Conservation (phyloP, 176 grass and related monocot genomes). For the Aegilops sharonensis region DNA sequence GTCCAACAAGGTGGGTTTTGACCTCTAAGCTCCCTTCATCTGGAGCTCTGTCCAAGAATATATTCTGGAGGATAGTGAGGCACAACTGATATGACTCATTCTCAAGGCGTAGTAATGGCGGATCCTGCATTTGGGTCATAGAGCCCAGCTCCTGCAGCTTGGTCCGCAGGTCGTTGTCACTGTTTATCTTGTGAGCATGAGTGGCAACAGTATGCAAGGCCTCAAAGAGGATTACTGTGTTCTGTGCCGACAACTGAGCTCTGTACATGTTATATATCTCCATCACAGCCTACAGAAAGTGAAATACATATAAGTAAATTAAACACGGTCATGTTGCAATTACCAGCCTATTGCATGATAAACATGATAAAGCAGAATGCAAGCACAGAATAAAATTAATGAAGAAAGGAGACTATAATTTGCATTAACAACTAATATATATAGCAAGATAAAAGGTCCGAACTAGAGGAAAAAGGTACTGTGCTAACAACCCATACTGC, state of each 20-base stretch:
- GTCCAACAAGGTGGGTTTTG: constrained; percentile 65
- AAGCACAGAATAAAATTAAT: neutral
- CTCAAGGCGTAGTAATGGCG: constrained; percentile 87
- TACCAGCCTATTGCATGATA: neutral
- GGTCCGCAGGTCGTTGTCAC: constrained; percentile 72
- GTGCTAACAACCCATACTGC: neutral
- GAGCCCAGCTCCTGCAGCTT: constrained; percentile 94
- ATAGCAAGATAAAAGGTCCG: neutral
- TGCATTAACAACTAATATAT: constrained; percentile 6
- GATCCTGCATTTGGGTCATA: constrained; percentile 99
- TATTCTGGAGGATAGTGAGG: constrained; percentile 85
- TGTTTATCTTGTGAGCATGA: constrained; percentile 94
- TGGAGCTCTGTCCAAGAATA: constrained; percentile 55
- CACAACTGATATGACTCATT: constrained; percentile 95
- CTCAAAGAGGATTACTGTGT: constrained; percentile 90
- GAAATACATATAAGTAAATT: constrained; percentile 24
- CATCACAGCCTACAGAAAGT: constrained; percentile 86
- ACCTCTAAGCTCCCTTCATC: constrained; percentile 55
- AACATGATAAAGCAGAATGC: constrained; percentile 17
- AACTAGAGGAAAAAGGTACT: neutral
- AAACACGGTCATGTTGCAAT: constrained; percentile 12
- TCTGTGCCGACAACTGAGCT: constrained; percentile 73
- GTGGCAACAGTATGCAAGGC: constrained; percentile 90
- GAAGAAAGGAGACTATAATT: neutral
- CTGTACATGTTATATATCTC: constrained; percentile 95